Conservation (phyloP, 2,329 filamentous ascomycete species). For the Byssothecium circinans region DNA sequence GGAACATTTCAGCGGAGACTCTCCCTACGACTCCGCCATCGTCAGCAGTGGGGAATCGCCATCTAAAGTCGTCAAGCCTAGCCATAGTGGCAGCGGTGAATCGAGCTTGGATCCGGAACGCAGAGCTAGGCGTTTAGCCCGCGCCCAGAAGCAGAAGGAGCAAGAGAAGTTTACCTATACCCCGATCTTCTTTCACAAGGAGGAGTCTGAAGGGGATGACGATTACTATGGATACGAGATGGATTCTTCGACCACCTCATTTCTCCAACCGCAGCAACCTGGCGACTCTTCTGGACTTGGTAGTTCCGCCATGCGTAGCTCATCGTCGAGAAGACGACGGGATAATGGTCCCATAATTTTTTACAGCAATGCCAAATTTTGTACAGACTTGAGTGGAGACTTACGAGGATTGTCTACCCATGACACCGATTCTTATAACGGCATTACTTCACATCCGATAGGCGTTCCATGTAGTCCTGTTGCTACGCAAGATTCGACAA, state of each 20-base stretch:
- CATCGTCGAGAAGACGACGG: slow-evolving; percentile 54
- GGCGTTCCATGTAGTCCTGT: slow-evolving; percentile 26
- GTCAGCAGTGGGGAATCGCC: slow-evolving; percentile 19
- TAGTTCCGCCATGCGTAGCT: slow-evolving; percentile 51
- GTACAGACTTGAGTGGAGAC: slow-evolving; percentile 76
- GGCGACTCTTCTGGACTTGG: slow-evolving; percentile 48
- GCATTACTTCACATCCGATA: slow-evolving; percentile 37
- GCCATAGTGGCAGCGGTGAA: slow-evolving; percentile 24
- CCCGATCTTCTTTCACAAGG: slow-evolving; percentile 52
- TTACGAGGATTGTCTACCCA: slow-evolving; percentile 26
- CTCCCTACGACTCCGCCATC: slow-evolving; percentile 51
- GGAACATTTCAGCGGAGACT: slow-evolving; percentile 47
- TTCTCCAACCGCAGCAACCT: slow-evolving; percentile 25
- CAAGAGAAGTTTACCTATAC: slow-evolving; percentile 48
- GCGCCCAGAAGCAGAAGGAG: slow-evolving; percentile 25
- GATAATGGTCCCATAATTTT: slow-evolving; percentile 79
- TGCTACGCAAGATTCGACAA: neutral
- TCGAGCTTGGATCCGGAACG: slow-evolving; percentile 19
- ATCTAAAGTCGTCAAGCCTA: slow-evolving; percentile 30
- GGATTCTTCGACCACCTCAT: slow-evolving; percentile 32
- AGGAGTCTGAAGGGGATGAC: slow-evolving; percentile 45
- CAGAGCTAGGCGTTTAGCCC: slow-evolving; percentile 18
- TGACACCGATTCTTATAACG: slow-evolving; percentile 31
- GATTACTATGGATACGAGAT: slow-evolving; percentile 38
- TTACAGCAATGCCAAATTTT: slow-evolving; percentile 78